Percentiles rank a stretch among this genome's conserved stretches.
Evolutionary conservation across 192 early-diverging fungal genomes (phyloP).

Genomic region (Linnemannia hyalina): DNA sequence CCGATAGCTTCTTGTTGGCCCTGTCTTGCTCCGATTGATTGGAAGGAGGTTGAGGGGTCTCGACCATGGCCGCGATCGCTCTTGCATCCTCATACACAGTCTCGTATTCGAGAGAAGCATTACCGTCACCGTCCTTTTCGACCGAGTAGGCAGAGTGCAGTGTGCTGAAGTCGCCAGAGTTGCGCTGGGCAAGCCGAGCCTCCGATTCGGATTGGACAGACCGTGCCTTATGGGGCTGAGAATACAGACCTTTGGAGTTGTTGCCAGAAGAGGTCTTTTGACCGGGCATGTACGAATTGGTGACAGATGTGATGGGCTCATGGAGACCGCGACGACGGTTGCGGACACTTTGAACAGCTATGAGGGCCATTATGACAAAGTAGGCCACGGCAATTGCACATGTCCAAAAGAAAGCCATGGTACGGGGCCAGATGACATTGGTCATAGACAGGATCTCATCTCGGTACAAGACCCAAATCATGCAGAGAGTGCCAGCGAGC

Average conservation of each 20-base stretch:
- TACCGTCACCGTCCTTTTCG: conserved; percentile 17
- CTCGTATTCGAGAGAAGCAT: not conserved
- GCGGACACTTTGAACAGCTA: conserved; percentile 42
- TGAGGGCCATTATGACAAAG: conserved; percentile 40
- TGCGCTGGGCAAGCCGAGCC: conserved; percentile 17
- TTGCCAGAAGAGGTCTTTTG: not conserved
- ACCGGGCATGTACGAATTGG: conserved; percentile 12
- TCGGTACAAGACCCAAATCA: conserved; percentile 43
- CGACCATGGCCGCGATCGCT: conserved; percentile 4
- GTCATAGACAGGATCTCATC: conserved; percentile 30
- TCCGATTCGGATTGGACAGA: conserved; percentile 15
- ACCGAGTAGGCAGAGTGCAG: conserved; percentile 31
- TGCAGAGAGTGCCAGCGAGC: conserved; percentile 43
- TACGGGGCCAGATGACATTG: conserved; percentile 27
- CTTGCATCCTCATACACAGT: not conserved
- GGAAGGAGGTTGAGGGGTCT: conserved; percentile 10
- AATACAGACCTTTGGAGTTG: conserved; percentile 21
- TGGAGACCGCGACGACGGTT: conserved; percentile 35
- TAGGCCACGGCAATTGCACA: conserved; percentile 39
- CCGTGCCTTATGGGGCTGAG: conserved; percentile 8
- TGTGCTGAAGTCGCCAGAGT: conserved; percentile 32
- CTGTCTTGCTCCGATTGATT: conserved; percentile 2
- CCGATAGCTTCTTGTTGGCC: conserved; percentile 22
- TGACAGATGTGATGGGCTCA: conserved; percentile 7
- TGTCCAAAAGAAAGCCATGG: conserved; percentile 55